Base-by-base conservation (phyloP, 495 filamentous ascomycete species). In the Podospora conica region DNA sequence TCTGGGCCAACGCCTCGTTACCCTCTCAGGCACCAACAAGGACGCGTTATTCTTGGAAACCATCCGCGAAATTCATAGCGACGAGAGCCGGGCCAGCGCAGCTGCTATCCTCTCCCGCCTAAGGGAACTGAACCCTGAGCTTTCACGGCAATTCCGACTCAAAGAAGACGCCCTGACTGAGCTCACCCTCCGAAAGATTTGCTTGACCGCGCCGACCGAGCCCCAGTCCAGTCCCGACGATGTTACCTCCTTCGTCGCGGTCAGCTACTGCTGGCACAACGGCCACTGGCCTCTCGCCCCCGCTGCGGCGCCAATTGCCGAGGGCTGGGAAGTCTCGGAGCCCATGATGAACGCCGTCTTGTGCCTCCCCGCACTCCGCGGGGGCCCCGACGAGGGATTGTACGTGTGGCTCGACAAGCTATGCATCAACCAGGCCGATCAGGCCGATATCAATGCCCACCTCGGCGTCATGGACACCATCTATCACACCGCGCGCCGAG, bases 341-440 rank as follows among this genome's bases (percentile, higher is more conserved):
- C 64, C 69, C 10, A 75, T 75, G 73, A 63, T 70, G 58, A 55
- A 68, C 18, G 73, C 70, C 15, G 63, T 75, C 2, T 63, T 73
- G 54, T 55, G 11, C 0, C 60, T 65, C 2, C 65, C 68, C 1
- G n/a, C n/a, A n/a, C n/a, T n/a, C n/a, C n/a, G n/a, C n/a, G n/a
- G n/a, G n/a, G n/a, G n/a, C n/a, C 7, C 21, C 11, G 22, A 4
- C 18, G 27, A 56, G 0, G 60, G 60, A 18, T 70, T 71, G 40
- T 69, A 60, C 0, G 66, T 77, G 0, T 78, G 76, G 76, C 61
- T 77, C 9, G 73, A 77, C 48, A 66, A 70, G 48, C 65, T 77
- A 31, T 77, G 75, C 61, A 78, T 77, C 66, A 71, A 76, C 65
- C 75, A 78, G 28, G 31, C 9, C 3, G 63, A 74, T 53, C 66